Conservation (phyloP, 768 basidiomycete species). For the Boletellus ananiceps region DNA sequence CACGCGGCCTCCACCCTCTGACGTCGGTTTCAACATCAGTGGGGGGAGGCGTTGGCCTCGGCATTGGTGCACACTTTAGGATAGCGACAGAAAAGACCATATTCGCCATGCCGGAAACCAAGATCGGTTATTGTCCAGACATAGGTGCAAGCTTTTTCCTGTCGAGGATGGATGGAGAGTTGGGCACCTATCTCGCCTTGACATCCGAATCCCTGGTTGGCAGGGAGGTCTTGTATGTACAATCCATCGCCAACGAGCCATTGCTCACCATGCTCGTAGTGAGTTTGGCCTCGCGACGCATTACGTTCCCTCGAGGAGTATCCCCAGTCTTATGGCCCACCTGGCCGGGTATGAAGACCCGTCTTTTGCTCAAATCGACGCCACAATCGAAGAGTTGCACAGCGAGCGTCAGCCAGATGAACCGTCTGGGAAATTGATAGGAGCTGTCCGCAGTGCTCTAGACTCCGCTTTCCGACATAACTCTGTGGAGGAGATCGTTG, state of each 20-base stretch:
- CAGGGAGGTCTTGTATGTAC: slow-evolving; percentile 78
- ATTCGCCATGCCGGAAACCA: slow-evolving; percentile 97
- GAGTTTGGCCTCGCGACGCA: slow-evolving; percentile 94
- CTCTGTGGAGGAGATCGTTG: slow-evolving; percentile 67
- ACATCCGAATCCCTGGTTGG: slow-evolving; percentile 72
- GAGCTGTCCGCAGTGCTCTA: slow-evolving; percentile 66
- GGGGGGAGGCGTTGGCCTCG: slow-evolving; percentile 93
- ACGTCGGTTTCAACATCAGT: slow-evolving; percentile 43
- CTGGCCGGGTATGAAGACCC: slow-evolving; percentile 44
- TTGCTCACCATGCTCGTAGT: slow-evolving; percentile 37
- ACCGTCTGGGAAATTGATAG: slow-evolving; percentile 48
- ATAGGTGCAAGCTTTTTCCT: slow-evolving; percentile 91
- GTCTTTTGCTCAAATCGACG: slow-evolving; percentile 50
- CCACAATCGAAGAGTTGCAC: slow-evolving; percentile 61
- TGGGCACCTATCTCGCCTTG: slow-evolving; percentile 92
- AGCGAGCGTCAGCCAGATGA: slow-evolving; percentile 58
- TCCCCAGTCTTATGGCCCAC: slow-evolving; percentile 66
- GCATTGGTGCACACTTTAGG: slow-evolving; percentile 79
- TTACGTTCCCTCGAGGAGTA: slow-evolving; percentile 72
- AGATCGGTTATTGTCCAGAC: slow-evolving; percentile 87
- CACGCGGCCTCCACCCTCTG: not conserved
- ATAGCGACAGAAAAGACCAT: slow-evolving; percentile 89
- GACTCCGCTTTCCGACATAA: slow-evolving; percentile 74
- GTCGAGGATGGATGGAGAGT: slow-evolving; percentile 81
- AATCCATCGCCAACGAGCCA: slow-evolving; percentile 5